A percentile compares a stretch with the other conserved stretches of the same genome.
These are phyloP conservation scores for Clarireedia monteithiana DNA, from an alignment of 2,329 filamentous ascomycete species.

Conservation along the genomic window DNA sequence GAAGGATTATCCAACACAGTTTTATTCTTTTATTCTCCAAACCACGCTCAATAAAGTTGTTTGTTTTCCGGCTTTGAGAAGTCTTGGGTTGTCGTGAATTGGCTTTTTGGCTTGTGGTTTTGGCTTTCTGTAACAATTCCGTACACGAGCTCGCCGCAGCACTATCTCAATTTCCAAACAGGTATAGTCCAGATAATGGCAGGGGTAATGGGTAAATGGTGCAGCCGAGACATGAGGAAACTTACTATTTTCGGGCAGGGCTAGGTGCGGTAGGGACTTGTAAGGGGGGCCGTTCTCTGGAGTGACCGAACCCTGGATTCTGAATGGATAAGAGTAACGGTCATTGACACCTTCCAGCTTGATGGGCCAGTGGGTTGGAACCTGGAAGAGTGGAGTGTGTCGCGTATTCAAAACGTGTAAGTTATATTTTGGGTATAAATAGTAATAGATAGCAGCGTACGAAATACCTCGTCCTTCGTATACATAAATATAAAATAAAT, in stretches of 20 bases:
- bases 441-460: no score
- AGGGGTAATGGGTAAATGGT: not conserved
- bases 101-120: not conserved
- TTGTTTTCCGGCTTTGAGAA: not conserved
- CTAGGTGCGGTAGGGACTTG: not conserved
- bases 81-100: not conserved
- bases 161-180: not conserved
- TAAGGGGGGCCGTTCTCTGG: not conserved
- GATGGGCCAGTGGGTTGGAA: no score
- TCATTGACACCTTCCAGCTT: no score
- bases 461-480: no score
- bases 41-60: not conserved
- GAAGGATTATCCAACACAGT: not conserved
- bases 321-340: no score
- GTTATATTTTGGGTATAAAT: no score
- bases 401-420: no score
- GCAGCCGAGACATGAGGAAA: not conserved
- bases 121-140: conserved; percentile 7
- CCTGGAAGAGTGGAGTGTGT: no score
- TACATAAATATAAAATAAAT: no score
- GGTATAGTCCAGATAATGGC: not conserved
- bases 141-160: conserved; percentile 7
- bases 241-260: conserved; percentile 12
- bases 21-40: not conserved
- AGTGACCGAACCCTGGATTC: no score